Percentiles rank a stretch among this genome's conserved stretches.
These are phyloP conservation scores for Jaapia argillacea DNA, from an alignment of 768 basidiomycete species.

Conservation along the genomic window DNA sequence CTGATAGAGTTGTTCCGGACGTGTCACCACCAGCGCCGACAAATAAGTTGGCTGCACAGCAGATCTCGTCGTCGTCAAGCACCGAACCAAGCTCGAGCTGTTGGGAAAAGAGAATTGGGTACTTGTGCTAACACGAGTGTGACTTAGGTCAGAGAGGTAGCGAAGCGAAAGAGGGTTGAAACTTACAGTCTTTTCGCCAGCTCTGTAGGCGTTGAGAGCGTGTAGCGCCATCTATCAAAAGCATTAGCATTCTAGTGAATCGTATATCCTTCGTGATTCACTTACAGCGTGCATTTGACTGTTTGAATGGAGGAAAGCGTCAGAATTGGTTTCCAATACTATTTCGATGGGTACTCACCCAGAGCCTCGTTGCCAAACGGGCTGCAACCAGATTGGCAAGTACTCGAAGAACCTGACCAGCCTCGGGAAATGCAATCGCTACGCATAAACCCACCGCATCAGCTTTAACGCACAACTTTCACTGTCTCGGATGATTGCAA, in stretches of 20 bases:
- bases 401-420: background rate
- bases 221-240: background rate
- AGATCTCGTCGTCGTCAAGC: slow-evolving; percentile 3
- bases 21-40: slow-evolving; percentile 36
- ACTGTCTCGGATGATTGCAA: background rate
- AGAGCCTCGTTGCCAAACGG: background rate
- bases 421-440: background rate
- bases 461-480: background rate
- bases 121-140: background rate
- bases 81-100: background rate
- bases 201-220: background rate
- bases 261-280: background rate
- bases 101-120: background rate
- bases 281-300: background rate
- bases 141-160: background rate
- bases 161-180: background rate
- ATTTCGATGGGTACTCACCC: background rate
- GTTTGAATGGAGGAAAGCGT: background rate
- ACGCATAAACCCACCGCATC: background rate
- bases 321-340: background rate
- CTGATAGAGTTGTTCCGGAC: slow-evolving; percentile 27
- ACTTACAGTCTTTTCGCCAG: background rate
- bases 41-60: slow-evolving; percentile 16
- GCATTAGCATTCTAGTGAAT: background rate
- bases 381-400: background rate